Evolutionary conservation across 176 grass and related monocot species (phyloP), one percentile per base, ranked within the genome.

Genomic region (Eleusine indica): DNA sequence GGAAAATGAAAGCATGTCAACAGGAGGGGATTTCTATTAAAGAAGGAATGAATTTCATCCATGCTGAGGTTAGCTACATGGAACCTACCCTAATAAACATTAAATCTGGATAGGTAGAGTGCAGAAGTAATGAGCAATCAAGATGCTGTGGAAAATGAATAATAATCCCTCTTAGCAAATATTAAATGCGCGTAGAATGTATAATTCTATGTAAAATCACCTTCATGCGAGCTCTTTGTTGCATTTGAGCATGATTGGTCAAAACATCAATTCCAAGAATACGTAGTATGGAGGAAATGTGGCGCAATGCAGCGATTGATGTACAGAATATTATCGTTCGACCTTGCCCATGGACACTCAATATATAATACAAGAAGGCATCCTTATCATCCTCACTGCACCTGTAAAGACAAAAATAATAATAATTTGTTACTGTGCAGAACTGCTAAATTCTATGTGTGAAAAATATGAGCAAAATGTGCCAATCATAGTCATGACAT

Each of bases 211-310:
- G 12, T 57, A 60, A 67, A 29, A 30, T 64, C 74, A 97, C 94
- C 91, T 97, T 97, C 76, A 97, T 91, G 82, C 91, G 91, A 78
- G 94, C 94, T 75, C 94, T 91, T 82, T 97, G 94, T 89, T 97
- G 94, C 94, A 97, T 97, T 80, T 97, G 94, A 81, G 94, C 94
- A 89, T 97, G 94, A 91, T 93, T 92, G 76, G 89, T 97, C 84
- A 83, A 81, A 48, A 87, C 41, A 83, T 91, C 87, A 39, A 97
- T 86, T 83, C 79, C 81, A 86, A 97, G 87, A 70, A 67, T 73
- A 41, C 73, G 87, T 14, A 97, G 78, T 77, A 93, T 88, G 2
- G 94, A 90, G 83, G 94, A 91, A 74, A 89, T 76, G 61, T 93
- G 91, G 18, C 89, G 94, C 71, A 97, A 75, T 76, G 94, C 94